Evolutionary conservation across 495 filamentous ascomycete genomes (phyloP), one percentile per base, ranked within the genome.

Genomic region (Aspergillus sparsus): DNA sequence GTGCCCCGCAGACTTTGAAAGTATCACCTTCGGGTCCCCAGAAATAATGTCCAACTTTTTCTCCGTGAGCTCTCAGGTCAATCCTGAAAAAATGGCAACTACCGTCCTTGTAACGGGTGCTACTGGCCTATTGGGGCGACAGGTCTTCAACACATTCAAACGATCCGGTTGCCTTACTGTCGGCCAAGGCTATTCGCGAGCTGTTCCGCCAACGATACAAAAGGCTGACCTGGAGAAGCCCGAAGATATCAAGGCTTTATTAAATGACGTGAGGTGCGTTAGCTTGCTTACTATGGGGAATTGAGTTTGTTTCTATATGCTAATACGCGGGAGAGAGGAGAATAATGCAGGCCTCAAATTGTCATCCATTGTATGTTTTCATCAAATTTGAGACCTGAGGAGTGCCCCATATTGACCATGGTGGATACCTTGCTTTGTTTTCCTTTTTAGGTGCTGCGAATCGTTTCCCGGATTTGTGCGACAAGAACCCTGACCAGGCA

Each of bases 31-130:
- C 39, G 33, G 12, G 15, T 12, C 31, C 31, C 46, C 46, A 18
- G 41, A 18, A 34, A 55, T 39, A 41, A 34, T 49, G 31, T 42
- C 34, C 16, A 53, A 49, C 39, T 50, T 41, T 42, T 37, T 32
- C 55, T 61, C 53, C 42, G 60, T 62, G 53, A 45, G 42, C 36
- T 59, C 53, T 45, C 18, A 16, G 18, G 41, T 57, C 6, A 53
- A 50, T 35, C 35, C 54, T 16, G 18, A 44, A 34, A 66, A 63
- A 37, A 86, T 88, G 84, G 70, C 78, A 54, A 82, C 79, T 60
- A 87, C 82, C 37, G 91, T 81, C 39, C 80, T 97, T 18, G 77
- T 97, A 49, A 97, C 93, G 31, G 93, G 93, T 37, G 93, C 90
- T 44, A 93, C 84, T 39, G 93, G 93, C 46, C 79, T 94, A 2